Conservation (phyloP, 192 early-diverging fungal genomes). For the Thamnidium elegans region DNA sequence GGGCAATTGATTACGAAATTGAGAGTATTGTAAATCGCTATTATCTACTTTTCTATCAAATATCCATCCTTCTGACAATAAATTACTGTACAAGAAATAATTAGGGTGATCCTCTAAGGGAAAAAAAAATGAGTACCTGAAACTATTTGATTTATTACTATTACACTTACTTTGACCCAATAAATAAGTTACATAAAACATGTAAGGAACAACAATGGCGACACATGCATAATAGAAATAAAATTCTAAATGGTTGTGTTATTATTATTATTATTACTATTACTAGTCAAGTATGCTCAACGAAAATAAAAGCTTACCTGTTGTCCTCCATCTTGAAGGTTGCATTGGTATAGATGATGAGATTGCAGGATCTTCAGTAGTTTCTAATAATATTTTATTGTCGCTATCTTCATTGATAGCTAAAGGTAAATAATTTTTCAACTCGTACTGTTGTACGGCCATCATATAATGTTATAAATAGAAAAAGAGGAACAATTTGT, state of each 20-base stretch:
- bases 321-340: not conserved
- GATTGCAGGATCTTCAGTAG: no score
- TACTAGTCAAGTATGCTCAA: no score
- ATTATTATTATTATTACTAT: not conserved
- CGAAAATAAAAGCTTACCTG: not conserved
- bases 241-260: constrained; percentile 51
- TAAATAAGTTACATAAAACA: constrained; percentile 60
- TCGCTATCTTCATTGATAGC: no score
- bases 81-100: constrained; percentile 39
- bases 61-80: constrained; percentile 65
- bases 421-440: no score
- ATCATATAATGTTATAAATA: no score
- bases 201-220: constrained; percentile 49
- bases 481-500: no score
- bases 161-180: constrained; percentile 45
- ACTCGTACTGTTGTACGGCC: no score
- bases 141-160: not conserved
- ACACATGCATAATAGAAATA: constrained; percentile 65
- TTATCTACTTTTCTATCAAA: constrained; percentile 67
- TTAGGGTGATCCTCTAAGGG: constrained; percentile 32
- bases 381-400: no score
- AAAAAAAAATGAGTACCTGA: not conserved
- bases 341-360: no score
- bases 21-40: constrained; percentile 64
- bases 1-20: constrained; percentile 62